phyloP scores from a whole-genome alignment of 2,329 filamentous ascomycete species.

The Hypoxylon sp. region DNA sequence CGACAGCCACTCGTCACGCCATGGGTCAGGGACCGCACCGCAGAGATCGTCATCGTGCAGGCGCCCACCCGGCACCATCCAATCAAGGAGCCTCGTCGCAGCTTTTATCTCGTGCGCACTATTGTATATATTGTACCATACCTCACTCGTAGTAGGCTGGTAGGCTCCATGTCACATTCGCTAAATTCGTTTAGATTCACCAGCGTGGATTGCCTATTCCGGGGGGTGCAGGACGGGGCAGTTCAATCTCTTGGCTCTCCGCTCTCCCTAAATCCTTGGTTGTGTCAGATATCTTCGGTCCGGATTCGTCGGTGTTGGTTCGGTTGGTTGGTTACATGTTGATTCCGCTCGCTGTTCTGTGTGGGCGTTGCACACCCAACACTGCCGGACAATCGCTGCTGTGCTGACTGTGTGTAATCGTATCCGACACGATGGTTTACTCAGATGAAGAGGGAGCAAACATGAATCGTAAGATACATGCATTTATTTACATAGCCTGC shows the following conservation, averaged over 20 bases:
- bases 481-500: background rate
- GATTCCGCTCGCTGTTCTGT: background rate
- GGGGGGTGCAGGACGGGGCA: slow-evolving; percentile 14
- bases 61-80: slow-evolving; percentile 17
- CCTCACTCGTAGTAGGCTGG: background rate
- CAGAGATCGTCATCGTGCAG: slow-evolving; percentile 46
- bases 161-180: slow-evolving; percentile 31
- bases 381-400: background rate
- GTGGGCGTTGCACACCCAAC: slow-evolving; percentile 21
- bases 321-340: background rate
- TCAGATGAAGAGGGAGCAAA: slow-evolving; percentile 1
- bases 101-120: slow-evolving; percentile 19
- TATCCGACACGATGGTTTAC: slow-evolving; percentile 7
- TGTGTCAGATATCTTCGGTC: slow-evolving; percentile 36
- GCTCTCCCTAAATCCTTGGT: background rate
- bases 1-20: slow-evolving; percentile 34
- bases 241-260: slow-evolving; percentile 23
- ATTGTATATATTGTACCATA: background rate
- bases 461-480: background rate
- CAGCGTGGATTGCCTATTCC: slow-evolving; percentile 24
- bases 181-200: slow-evolving; percentile 19
- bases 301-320: slow-evolving; percentile 30
- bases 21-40: slow-evolving; percentile 19
- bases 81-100: slow-evolving; percentile 41
- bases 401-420: background rate